A percentile compares a stretch with the other conserved stretches of the same genome.
These are phyloP conservation scores for Antarctomyces pellizariae DNA, from an alignment of 495 filamentous ascomycete species.

Conservation along the genomic window DNA sequence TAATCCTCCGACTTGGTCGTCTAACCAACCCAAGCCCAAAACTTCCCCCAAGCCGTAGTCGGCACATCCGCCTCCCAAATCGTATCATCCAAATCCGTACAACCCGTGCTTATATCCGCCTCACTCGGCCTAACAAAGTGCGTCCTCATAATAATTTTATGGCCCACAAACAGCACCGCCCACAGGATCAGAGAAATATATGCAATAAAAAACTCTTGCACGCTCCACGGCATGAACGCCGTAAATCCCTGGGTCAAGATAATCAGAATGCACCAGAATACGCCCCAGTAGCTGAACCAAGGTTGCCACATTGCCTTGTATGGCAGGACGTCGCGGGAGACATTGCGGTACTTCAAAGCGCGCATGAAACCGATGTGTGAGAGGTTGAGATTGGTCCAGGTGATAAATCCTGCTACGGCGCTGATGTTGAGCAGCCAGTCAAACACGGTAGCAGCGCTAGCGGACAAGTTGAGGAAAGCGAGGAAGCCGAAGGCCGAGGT, in stretches of 20 bases:
- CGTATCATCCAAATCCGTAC: constrained; percentile 18
- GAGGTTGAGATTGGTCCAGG: constrained; percentile 30
- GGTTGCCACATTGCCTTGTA: constrained; percentile 37
- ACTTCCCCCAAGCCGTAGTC: constrained; percentile 13
- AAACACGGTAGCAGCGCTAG: constrained; percentile 30
- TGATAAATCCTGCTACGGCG: constrained; percentile 33
- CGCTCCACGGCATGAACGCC: constrained; percentile 24
- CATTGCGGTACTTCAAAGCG: constrained; percentile 27
- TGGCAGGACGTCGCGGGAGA: constrained; percentile 28
- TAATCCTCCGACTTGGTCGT: too few species aligned
- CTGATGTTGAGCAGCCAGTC: constrained; percentile 36
- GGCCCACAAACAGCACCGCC: constrained; percentile 26
- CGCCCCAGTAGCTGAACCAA: constrained; percentile 32
- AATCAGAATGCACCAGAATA: constrained; percentile 30
- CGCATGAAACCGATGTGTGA: constrained; percentile 34
- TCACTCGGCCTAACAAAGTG: constrained; percentile 20
- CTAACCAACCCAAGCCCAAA: constrained; percentile 8
- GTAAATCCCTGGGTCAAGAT: constrained; percentile 30
- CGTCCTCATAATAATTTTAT: constrained; percentile 23
- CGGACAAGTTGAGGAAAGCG: constrained; percentile 37
- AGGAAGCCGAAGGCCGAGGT: constrained; percentile 32
- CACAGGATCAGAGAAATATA: constrained; percentile 31
- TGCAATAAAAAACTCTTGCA: constrained; percentile 24
- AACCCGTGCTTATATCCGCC: constrained; percentile 26
- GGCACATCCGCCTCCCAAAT: constrained; percentile 21